phyloP scores from a whole-genome alignment of 306 rosid species.

The Hippophae gyantsensis region DNA sequence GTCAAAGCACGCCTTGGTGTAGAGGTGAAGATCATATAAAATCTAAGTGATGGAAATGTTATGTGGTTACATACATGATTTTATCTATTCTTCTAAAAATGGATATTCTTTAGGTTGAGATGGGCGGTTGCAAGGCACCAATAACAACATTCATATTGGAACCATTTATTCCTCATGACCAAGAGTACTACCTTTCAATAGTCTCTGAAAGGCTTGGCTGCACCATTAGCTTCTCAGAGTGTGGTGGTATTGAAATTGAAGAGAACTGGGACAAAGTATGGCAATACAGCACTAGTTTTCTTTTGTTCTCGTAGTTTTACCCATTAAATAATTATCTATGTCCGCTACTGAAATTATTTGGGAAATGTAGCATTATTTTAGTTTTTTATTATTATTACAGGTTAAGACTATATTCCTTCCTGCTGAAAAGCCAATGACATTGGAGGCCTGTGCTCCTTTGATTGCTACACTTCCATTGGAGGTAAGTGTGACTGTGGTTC shows the following conservation, averaged over 20 bases:
- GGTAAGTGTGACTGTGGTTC: slow-evolving; percentile 32
- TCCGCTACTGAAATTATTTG: neutral
- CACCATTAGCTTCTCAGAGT: slow-evolving; percentile 68
- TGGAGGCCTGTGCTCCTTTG: slow-evolving; percentile 67
- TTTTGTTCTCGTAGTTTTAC: neutral
- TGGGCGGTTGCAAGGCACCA: slow-evolving; percentile 92
- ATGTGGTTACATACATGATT: neutral
- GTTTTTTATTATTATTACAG: slow-evolving; percentile 16
- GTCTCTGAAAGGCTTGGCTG: slow-evolving; percentile 74
- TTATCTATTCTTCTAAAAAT: neutral
- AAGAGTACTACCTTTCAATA: slow-evolving; percentile 72
- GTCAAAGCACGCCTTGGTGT: slow-evolving; percentile 63
- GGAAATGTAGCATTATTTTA: neutral
- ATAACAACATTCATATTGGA: slow-evolving; percentile 73
- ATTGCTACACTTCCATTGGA: slow-evolving; percentile 84
- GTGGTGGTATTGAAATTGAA: slow-evolving; percentile 79
- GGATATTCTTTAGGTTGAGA: slow-evolving; percentile 47
- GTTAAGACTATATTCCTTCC: slow-evolving; percentile 72
- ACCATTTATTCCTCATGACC: slow-evolving; percentile 79
- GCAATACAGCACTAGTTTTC: neutral
- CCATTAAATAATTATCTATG: neutral
- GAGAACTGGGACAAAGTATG: slow-evolving; percentile 83
- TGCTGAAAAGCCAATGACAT: slow-evolving; percentile 49
- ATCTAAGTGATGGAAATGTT: neutral
- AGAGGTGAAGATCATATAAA: slow-evolving; percentile 33